Conservation (phyloP, 148 eudicot species). For the Diospyros lotus region DNA sequence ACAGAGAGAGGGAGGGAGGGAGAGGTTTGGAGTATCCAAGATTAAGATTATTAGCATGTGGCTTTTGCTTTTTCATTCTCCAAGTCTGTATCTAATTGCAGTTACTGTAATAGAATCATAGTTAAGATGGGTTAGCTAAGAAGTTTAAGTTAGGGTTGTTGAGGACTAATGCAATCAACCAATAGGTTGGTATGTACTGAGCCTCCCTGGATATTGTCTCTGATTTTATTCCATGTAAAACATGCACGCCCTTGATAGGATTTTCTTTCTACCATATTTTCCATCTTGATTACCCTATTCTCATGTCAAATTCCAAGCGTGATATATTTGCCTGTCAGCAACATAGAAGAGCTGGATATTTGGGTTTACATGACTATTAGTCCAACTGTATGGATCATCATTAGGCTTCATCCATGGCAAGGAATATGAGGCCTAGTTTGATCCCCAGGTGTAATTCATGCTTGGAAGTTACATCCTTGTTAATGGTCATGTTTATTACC, state of each 20-base stretch:
- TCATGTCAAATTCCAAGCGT: not conserved
- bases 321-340: not conserved
- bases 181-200: not conserved
- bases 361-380: not conserved
- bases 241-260: not conserved
- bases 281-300: not conserved
- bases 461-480: not conserved
- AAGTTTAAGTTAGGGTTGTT: not conserved
- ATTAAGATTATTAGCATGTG: not conserved
- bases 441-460: not conserved
- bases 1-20: not conserved
- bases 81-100: not conserved
- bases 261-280: not conserved
- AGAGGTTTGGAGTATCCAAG: not conserved
- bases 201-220: not conserved
- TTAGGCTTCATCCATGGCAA: not conserved
- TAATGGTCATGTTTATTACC: not conserved
- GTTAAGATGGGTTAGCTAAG: not conserved
- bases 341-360: not conserved
- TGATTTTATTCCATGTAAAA: not conserved
- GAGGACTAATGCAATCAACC: not conserved
- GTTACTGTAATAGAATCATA: not conserved
- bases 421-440: not conserved
- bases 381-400: not conserved
- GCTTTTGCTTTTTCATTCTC: not conserved